Percentiles rank a stretch among this genome's conserved stretches.
phyloP scores from a whole-genome alignment of 2,329 filamentous ascomycete species.

The Ophiostoma novo-ulmi region DNA sequence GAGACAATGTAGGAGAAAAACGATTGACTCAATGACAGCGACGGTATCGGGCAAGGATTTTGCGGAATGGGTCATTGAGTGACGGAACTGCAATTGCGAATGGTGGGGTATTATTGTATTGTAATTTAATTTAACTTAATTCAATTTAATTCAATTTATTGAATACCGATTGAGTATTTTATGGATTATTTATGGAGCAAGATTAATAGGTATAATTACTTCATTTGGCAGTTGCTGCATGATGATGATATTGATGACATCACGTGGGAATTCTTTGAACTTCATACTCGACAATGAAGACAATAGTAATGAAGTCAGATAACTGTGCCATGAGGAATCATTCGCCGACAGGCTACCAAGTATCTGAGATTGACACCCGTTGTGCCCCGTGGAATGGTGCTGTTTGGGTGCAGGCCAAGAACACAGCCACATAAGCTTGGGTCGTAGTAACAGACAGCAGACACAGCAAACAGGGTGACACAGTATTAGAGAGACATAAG shows the following conservation, averaged over 20 bases:
- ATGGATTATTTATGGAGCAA: background rate
- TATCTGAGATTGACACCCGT: background rate
- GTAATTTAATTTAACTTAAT: background rate
- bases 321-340: background rate
- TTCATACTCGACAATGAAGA: too few relatives aligned
- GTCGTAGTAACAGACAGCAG: background rate
- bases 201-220: background rate
- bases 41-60: slow-evolving; percentile 2
- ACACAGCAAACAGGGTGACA: background rate
- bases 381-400: background rate
- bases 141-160: background rate
- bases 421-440: slow-evolving; percentile 16
- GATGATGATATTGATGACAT: background rate
- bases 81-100: background rate
- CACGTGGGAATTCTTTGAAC: background rate
- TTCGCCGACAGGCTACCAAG: background rate
- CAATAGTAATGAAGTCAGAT: background rate
- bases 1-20: background rate
- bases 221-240: background rate
- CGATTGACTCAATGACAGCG: background rate
- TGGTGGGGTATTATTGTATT: slow-evolving; percentile 4
- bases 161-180: background rate
- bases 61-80: background rate
- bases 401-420: slow-evolving; percentile 13
- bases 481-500: background rate